phyloP scores from a whole-genome alignment of 2,329 filamentous ascomycete genomes.

The Arthrobotrys musiformis region DNA sequence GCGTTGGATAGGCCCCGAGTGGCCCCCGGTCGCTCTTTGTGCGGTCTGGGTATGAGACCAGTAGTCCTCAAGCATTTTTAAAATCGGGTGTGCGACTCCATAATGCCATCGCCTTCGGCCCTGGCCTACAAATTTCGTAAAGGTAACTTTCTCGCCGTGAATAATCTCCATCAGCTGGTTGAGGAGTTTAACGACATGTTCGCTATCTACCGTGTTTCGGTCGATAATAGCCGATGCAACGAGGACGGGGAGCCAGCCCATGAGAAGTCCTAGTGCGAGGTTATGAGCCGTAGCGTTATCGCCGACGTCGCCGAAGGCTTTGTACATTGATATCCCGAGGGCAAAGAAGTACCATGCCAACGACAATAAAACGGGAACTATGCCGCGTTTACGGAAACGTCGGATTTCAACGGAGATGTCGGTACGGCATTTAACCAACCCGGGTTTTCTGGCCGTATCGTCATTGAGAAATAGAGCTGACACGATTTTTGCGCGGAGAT shows the following conservation, averaged over 20 bases:
- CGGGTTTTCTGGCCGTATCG: conserved; percentile 18
- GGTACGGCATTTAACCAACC: conserved; percentile 61
- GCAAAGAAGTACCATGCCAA: conserved; percentile 64
- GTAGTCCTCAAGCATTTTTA: conserved; percentile 61
- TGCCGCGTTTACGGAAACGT: conserved; percentile 63
- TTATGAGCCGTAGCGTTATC: conserved; percentile 64
- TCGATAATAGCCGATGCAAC: conserved; percentile 65
- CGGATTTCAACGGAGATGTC: conserved; percentile 63
- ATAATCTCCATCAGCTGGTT: conserved; percentile 61
- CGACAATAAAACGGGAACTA: conserved; percentile 62
- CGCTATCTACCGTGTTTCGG: conserved; percentile 64
- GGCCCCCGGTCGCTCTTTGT: no score
- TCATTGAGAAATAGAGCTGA: conserved; percentile 57
- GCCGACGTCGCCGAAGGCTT: conserved; percentile 61
- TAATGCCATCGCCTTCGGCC: conserved; percentile 63
- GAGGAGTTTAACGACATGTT: conserved; percentile 62
- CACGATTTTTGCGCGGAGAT: conserved; percentile 55
- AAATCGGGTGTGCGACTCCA: conserved; percentile 64
- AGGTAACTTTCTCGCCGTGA: conserved; percentile 60
- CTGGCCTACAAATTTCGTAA: conserved; percentile 64
- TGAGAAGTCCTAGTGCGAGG: conserved; percentile 64
- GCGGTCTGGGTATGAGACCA: no score
- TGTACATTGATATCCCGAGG: conserved; percentile 59
- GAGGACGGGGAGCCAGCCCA: conserved; percentile 65
- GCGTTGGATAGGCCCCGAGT: conserved; percentile 10